Conservation (phyloP, 257 asterid genomes). For the Voacanga thouarsii region DNA sequence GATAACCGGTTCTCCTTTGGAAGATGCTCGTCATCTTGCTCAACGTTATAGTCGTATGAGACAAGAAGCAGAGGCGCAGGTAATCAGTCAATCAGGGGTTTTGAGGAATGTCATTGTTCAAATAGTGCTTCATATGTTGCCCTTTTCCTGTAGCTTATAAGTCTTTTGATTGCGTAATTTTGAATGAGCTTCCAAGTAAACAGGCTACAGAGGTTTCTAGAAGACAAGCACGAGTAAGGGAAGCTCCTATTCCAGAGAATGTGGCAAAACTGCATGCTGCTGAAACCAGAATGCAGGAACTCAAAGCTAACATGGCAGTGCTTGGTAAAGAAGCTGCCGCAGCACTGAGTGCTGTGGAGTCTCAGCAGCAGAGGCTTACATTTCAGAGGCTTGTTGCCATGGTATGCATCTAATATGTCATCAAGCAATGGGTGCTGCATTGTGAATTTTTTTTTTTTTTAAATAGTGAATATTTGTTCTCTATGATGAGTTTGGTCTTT, state of each 20-base stretch:
- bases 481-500: slow-evolving; percentile 11
- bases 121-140: neutral
- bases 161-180: slow-evolving; percentile 5
- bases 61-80: slow-evolving; percentile 98
- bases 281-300: slow-evolving; percentile 91
- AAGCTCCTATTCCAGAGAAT: slow-evolving; percentile 91
- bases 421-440: neutral
- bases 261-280: slow-evolving; percentile 87
- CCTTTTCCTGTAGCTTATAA: neutral
- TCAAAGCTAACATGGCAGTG: slow-evolving; percentile 87
- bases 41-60: slow-evolving; percentile 96
- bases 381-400: slow-evolving; percentile 91
- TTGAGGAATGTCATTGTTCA: neutral
- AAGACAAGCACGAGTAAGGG: slow-evolving; percentile 91
- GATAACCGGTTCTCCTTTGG: slow-evolving; percentile 75
- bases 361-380: slow-evolving; percentile 96
- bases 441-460: slow-evolving; percentile 3
- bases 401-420: slow-evolving; percentile 41
- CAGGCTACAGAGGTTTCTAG: slow-evolving; percentile 95
- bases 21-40: slow-evolving; percentile 99
- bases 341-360: slow-evolving; percentile 88
- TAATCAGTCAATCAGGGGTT: slow-evolving; percentile 46
- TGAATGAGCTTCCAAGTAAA: slow-evolving; percentile 18
- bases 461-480: neutral
- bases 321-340: slow-evolving; percentile 97